These are phyloP conservation scores for Saccharum officinarum DNA, from an alignment of 176 grass and related monocot species.

Conservation along the genomic window DNA sequence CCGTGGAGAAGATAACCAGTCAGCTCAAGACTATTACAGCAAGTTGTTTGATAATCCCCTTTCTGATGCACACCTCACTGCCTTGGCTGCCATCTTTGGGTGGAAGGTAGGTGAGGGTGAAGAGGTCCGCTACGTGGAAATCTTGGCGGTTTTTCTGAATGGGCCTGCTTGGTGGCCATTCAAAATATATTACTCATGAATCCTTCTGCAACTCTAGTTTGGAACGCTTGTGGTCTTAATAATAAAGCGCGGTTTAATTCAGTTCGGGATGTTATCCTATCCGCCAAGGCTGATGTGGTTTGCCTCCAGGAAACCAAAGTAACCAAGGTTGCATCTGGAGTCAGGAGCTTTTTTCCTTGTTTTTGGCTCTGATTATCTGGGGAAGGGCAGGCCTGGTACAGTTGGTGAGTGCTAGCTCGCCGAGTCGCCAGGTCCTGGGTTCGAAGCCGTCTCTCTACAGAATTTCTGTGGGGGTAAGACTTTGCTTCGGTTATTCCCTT, in stretches of 20 bases:
- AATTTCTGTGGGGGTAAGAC: no score
- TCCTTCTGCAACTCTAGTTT: neutral
- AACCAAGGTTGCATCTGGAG: neutral
- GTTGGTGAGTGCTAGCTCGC: no score
- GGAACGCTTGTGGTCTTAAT: neutral
- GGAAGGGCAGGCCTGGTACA: no score
- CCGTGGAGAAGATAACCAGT: neutral
- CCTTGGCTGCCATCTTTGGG: neutral
- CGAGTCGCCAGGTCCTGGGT: no score
- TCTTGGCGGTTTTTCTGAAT: neutral
- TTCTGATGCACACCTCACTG: neutral
- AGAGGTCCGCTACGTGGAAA: neutral
- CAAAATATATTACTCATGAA: neutral
- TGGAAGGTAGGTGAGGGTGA: neutral
- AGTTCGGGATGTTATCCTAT: neutral
- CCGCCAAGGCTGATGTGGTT: neutral
- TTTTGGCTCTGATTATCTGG: neutral
- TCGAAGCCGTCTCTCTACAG: no score
- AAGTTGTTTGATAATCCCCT: neutral
- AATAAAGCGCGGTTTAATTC: neutral
- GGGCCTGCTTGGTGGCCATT: neutral
- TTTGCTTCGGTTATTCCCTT: no score
- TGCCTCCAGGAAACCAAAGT: neutral
- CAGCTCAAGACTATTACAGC: neutral
- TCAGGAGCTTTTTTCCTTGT: neutral